Evolutionary conservation across 352 stramenopile species (phyloP), one percentile per base, ranked within the genome.

Genomic region (Phytophthora pini): DNA sequence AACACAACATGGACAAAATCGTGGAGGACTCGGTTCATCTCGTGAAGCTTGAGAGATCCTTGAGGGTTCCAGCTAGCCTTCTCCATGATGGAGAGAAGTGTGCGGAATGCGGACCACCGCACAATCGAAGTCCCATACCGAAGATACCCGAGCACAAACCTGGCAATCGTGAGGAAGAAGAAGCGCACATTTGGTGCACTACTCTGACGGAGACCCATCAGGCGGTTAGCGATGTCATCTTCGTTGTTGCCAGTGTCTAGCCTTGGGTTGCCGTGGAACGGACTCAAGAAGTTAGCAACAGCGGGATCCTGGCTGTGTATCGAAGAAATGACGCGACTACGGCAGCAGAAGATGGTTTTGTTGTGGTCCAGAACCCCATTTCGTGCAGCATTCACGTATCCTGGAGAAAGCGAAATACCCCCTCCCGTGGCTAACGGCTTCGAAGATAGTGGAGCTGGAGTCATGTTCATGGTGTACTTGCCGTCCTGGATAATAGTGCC

Each of bases 1-100:
- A 88, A 89, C 13, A 81, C 71, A 31, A 89, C 44, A 9, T 84
- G 60, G 4, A 87, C 80, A 31, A 80, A 88, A 40, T 81, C 50
- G n/a, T 87, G 68, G 5, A 89, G 59, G 13, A 89, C 72, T 36
- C 75, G 67, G 20, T 80, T 79, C 17, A 66, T 57, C 15, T 90
- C 80, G 27, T 82, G 62, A 3, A 61, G 29, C 22, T 77, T 76
- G 1, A 77, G 47, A 3, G 71, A 80, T 0, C 76, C 65, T 46
- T 77, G 68, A 15, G 70, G 55, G n/a, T 71, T 78, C 70, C 76
- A 86, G 9, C 61, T 84, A 3, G 68, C 70, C 41, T 89, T 90
- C 27, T 90, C 82, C n/a, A 92, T 74, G 5, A 87, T 61, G 9
- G 50, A 57, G 22, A 92, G 68, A 5, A 92, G 60, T 0, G 80